phyloP scores from a whole-genome alignment of 192 early-diverging fungal species.

The Umbelopsis sp. region DNA sequence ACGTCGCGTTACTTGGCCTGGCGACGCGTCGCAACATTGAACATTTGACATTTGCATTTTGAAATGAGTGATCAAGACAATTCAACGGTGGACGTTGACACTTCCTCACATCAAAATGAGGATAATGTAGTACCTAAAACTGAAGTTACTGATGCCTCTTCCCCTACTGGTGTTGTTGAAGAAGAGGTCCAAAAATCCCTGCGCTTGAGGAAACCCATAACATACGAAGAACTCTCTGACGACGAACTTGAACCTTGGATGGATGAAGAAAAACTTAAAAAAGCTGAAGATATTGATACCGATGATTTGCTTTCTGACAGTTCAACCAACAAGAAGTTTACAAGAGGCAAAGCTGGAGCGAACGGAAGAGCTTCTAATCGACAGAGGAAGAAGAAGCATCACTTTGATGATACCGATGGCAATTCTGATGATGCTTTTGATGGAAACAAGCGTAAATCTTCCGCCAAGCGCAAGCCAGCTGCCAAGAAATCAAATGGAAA shows the following conservation, averaged over 20 bases:
- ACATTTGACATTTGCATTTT: constrained; percentile 17
- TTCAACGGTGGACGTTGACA: constrained; percentile 3
- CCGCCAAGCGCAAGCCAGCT: constrained; percentile 15
- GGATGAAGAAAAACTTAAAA: not conserved
- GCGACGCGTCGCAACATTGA: constrained; percentile 15
- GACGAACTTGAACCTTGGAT: constrained; percentile 5
- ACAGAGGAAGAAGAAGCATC: constrained; percentile 1
- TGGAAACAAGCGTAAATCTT: constrained; percentile 3
- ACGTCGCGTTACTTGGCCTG: not conserved
- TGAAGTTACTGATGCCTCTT: not conserved
- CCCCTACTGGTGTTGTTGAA: not conserved
- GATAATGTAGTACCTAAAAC: constrained; percentile 7
- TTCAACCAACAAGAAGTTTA: not conserved
- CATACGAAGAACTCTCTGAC: constrained; percentile 18
- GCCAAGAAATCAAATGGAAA: constrained; percentile 21
- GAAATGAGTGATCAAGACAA: constrained; percentile 18
- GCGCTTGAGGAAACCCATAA: constrained; percentile 2
- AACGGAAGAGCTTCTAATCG: not conserved
- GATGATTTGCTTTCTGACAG: not conserved
- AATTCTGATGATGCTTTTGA: constrained; percentile 19
- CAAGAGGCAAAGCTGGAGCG: not conserved
- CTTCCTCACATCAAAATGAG: constrained; percentile 13
- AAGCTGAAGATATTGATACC: not conserved
- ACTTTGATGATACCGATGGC: constrained; percentile 12
- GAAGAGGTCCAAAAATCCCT: not conserved